Evolutionary conservation across 352 stramenopile genomes (phyloP).

Genomic region (Globisporangium paroecandrum): DNA sequence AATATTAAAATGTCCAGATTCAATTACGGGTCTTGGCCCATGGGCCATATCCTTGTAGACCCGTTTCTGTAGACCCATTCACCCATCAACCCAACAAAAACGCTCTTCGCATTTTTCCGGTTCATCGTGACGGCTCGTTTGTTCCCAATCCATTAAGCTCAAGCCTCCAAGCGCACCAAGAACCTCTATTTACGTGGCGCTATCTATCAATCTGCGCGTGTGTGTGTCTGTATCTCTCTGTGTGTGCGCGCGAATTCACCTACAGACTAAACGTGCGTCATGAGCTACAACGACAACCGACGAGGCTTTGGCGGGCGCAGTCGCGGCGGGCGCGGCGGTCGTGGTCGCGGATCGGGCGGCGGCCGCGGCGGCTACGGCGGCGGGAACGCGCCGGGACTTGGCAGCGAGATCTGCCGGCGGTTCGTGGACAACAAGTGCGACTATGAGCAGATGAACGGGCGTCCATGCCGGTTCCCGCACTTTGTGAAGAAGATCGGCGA

Average conservation of each 20-base stretch:
- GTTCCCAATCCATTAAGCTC: constrained; percentile 2
- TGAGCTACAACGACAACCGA: constrained; percentile 68
- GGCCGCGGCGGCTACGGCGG: constrained; percentile 30
- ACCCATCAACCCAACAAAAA: constrained; percentile 1
- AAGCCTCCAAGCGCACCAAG: not conserved
- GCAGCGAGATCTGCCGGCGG: constrained; percentile 62
- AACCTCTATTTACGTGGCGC: not conserved
- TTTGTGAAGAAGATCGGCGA: constrained; percentile 84
- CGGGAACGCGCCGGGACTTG: constrained; percentile 28
- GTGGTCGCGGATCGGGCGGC: constrained; percentile 30
- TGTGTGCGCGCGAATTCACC: too few relatives aligned
- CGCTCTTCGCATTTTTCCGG: constrained; percentile 1
- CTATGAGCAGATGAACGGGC: constrained; percentile 39
- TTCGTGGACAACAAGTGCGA: constrained; percentile 72
- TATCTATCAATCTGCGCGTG: not conserved
- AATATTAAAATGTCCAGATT: not conserved
- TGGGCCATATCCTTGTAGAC: not conserved
- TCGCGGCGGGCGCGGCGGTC: constrained; percentile 31
- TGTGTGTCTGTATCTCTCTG: not conserved
- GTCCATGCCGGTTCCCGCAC: constrained; percentile 73
- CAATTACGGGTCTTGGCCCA: not conserved
- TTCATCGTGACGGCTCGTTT: constrained; percentile 9
- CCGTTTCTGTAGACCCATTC: not conserved
- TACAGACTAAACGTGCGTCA: constrained; percentile 12
- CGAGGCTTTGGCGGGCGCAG: constrained; percentile 62